Conservation (phyloP, 345 rosid species). For the Camelina neglecta region DNA sequence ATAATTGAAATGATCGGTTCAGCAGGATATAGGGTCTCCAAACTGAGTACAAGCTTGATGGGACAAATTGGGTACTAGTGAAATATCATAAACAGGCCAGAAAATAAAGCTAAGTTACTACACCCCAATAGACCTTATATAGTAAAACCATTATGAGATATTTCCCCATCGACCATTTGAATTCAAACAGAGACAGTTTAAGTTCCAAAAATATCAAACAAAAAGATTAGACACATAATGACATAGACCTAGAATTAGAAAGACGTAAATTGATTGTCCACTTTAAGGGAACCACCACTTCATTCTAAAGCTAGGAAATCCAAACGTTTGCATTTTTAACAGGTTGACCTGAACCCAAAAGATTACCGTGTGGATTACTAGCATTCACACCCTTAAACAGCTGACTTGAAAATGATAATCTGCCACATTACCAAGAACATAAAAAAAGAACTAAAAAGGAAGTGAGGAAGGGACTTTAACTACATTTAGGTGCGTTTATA, state of each 20-base stretch:
- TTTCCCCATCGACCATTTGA: constrained; percentile 2
- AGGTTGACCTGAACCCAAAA: constrained; percentile 25
- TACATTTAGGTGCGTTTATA: constrained; percentile 76
- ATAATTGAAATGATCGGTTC: constrained; percentile 14
- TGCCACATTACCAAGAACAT: constrained; percentile 1
- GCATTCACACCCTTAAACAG: constrained; percentile 26
- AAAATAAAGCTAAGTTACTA: constrained; percentile 22
- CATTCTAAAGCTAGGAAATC: constrained; percentile 19
- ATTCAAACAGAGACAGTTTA: constrained; percentile 4
- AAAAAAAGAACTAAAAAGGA: constrained; percentile 27
- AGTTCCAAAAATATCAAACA: not conserved
- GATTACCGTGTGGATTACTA: not conserved
- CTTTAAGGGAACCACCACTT: constrained; percentile 15
- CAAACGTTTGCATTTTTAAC: constrained; percentile 23
- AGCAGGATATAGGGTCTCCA: constrained; percentile 27
- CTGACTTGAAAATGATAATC: constrained; percentile 13
- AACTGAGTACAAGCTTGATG: constrained; percentile 23
- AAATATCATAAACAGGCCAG: constrained; percentile 24
- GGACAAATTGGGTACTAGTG: constrained; percentile 23
- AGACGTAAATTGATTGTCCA: constrained; percentile 6
- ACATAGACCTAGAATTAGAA: constrained; percentile 17
- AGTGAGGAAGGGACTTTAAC: constrained; percentile 42
- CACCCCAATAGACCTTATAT: not conserved
- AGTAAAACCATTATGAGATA: constrained; percentile 10
- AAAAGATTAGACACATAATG: constrained; percentile 10